Evolutionary conservation across 108 stramenopile species (phyloP), one percentile per base, ranked within the genome.

Genomic region (Tribonema minus): DNA sequence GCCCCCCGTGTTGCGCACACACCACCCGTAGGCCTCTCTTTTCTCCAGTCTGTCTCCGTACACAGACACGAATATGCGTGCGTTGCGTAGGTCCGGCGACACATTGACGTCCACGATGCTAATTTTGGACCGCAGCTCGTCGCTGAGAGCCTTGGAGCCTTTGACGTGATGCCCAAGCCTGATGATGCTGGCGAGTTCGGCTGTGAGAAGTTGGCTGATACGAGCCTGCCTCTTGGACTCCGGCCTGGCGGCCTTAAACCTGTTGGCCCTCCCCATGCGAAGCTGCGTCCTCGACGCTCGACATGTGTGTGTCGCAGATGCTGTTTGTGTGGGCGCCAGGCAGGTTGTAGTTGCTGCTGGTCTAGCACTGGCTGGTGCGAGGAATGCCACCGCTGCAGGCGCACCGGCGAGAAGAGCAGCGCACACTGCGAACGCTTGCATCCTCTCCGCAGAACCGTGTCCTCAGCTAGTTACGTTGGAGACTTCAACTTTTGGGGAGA

Each of bases 221-320:
- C 77, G 77, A 69, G 68, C 68, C 61, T 79, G 77, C 35, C 76
- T 41, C 37, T 76, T 76, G 23, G 76, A 76, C 26, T 76, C 67
- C 34, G 26, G 33, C 3, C 23, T 59, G 35, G 33, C 35, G 12
- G 58, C 35, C n/a, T n/a, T n/a, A 6, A 67, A 67, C 9, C 46
- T 30, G 9, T 66, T 60, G 6, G 66, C 66, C 37, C 76, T 28
- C 4, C 58, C 37, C 76, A 76, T 76, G 7, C 5, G 29, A 3
- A 35, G 64, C n/a, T n/a, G n/a, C n/a, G n/a, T n/a, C n/a, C n/a
- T n/a, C n/a, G n/a, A n/a, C n/a, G n/a, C n/a, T n/a, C n/a, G n/a
- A n/a, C n/a, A n/a, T n/a, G n/a, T n/a, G n/a, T n/a, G n/a, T n/a
- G n/a, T n/a, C n/a, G n/a, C n/a, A n/a, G n/a, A n/a, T n/a, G n/a